Conservation (phyloP, 1,139 yeast genomes). For the Candida tropicalis region DNA sequence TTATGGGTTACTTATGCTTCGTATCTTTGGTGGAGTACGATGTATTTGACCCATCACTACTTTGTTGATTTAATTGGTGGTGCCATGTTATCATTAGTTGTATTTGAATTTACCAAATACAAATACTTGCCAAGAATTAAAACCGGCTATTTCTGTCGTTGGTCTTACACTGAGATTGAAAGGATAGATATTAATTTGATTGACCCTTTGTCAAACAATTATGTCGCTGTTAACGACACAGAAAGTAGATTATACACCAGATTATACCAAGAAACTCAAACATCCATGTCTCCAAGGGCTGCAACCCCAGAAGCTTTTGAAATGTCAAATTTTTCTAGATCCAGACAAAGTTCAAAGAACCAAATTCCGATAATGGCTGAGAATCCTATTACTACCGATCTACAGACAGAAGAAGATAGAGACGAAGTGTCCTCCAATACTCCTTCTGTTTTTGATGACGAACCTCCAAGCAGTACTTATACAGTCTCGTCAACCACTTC, state of each 20-base stretch:
- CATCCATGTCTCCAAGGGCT: slow-evolving; percentile 4
- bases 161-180: slow-evolving; percentile 64
- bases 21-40: slow-evolving; percentile 98
- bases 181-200: slow-evolving; percentile 28
- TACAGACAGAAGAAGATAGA: slow-evolving; percentile 25
- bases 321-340: slow-evolving; percentile 30
- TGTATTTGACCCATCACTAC: slow-evolving; percentile 96
- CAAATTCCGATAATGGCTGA: slow-evolving; percentile 18
- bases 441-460: slow-evolving; percentile 44
- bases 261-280: slow-evolving; percentile 15
- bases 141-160: slow-evolving; percentile 69
- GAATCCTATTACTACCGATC: slow-evolving; percentile 14
- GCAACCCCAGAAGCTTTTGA: slow-evolving; percentile 25
- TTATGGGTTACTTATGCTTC: slow-evolving; percentile 74
- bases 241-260: slow-evolving; percentile 14
- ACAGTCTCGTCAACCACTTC: slow-evolving; percentile 35
- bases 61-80: slow-evolving; percentile 93
- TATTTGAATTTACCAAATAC: slow-evolving; percentile 74
- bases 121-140: slow-evolving; percentile 73
- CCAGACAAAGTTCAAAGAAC: slow-evolving; percentile 36
- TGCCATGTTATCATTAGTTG: slow-evolving; percentile 70
- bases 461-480: slow-evolving; percentile 23
- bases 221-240: slow-evolving; percentile 15
- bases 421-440: slow-evolving; percentile 36
- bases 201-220: slow-evolving; percentile 36